Conservation (phyloP, 371 early-diverging fungal species). For the Zopfochytrium polystomum region DNA sequence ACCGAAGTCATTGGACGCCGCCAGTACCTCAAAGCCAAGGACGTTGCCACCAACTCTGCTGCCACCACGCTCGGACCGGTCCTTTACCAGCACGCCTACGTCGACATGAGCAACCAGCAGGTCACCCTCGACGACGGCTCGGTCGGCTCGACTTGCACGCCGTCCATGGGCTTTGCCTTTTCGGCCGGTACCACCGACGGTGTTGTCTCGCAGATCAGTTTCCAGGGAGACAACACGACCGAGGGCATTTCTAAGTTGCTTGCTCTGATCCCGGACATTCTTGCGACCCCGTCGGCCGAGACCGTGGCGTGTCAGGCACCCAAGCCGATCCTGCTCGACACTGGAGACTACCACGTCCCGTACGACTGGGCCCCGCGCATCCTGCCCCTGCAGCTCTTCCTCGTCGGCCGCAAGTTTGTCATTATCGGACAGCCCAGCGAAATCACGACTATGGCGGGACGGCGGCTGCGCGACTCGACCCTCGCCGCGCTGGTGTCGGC, state of each 20-base stretch:
- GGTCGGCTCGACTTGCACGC: conserved; percentile 33
- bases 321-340: conserved; percentile 59
- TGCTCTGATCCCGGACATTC: conserved; percentile 39
- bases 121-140: conserved; percentile 18
- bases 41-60: conserved; percentile 35
- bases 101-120: conserved; percentile 27
- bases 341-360: conserved; percentile 54
- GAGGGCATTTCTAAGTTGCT: conserved; percentile 29
- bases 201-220: conserved; percentile 22
- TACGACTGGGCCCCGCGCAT: conserved; percentile 59
- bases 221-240: conserved; percentile 23
- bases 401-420: conserved; percentile 46
- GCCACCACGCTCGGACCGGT: conserved; percentile 26
- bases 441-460: conserved; percentile 66
- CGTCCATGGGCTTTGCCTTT: conserved; percentile 45
- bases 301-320: conserved; percentile 57
- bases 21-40: conserved; percentile 50
- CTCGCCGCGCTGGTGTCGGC: conserved; percentile 35
- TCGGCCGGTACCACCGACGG: conserved; percentile 66
- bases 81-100: conserved; percentile 44
- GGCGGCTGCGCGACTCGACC: conserved; percentile 49
- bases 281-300: conserved; percentile 41
- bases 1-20: conserved; percentile 59
- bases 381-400: conserved; percentile 54
- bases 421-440: conserved; percentile 60